These are phyloP conservation scores for Monosporozyma aerobia DNA, from an alignment of 805 yeast genomes.

Conservation along the genomic window DNA sequence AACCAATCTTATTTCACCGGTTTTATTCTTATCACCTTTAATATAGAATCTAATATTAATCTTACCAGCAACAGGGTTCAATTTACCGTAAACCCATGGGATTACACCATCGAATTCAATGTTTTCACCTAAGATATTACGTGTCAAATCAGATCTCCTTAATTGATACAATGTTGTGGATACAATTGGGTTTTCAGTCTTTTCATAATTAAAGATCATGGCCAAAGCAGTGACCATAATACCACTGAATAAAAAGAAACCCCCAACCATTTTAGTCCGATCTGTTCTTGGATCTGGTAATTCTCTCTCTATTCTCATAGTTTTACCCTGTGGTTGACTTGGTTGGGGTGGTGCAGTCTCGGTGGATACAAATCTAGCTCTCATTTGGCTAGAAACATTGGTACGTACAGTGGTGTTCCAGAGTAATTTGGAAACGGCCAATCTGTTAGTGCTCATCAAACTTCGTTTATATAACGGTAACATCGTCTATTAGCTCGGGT, in stretches of 20 bases:
- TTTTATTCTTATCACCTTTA: constrained; percentile 49
- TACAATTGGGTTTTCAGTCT: constrained; percentile 80
- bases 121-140: constrained; percentile 59
- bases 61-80: constrained; percentile 74
- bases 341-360: not conserved
- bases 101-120: constrained; percentile 57
- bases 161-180: constrained; percentile 78
- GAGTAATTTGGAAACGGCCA: not conserved
- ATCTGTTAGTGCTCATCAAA: not conserved
- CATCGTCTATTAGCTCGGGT: not conserved
- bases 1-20: constrained; percentile 49
- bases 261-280: constrained; percentile 40
- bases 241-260: constrained; percentile 46
- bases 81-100: constrained; percentile 84
- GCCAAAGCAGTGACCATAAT: constrained; percentile 47
- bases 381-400: not conserved
- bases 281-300: constrained; percentile 72
- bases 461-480: not conserved
- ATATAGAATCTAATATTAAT: constrained; percentile 67
- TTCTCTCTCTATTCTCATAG: constrained; percentile 64
- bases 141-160: constrained; percentile 62
- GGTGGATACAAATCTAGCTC: not conserved
- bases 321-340: constrained; percentile 17
- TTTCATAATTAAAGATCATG: constrained; percentile 86
- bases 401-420: not conserved